Evolutionary conservation across 768 basidiomycete species (phyloP).

Genomic region (Trametes sanguinea): DNA sequence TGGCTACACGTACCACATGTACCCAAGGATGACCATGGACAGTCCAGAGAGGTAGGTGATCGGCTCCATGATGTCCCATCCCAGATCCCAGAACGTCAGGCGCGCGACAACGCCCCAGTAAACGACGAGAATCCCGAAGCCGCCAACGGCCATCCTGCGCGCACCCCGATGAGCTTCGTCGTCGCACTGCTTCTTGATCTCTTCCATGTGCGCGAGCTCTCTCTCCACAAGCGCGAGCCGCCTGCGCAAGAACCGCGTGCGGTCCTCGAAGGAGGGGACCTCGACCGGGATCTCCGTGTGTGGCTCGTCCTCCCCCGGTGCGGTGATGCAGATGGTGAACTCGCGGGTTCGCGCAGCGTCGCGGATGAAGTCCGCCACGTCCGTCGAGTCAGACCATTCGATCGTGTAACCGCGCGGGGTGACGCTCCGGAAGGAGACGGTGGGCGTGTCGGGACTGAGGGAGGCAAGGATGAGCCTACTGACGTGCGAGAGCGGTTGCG

Average conservation of each 20-base stretch:
- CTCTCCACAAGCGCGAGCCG: constrained; percentile 45
- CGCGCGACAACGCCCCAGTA: constrained; percentile 69
- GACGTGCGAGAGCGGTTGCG: constrained; percentile 68
- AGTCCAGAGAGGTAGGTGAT: constrained; percentile 67
- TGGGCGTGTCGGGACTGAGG: constrained; percentile 36
- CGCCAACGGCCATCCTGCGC: constrained; percentile 55
- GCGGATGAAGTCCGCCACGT: constrained; percentile 66
- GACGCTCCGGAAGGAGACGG: constrained; percentile 48
- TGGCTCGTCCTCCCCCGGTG: constrained; percentile 6
- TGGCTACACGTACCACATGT: constrained; percentile 46
- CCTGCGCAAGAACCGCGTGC: constrained; percentile 58
- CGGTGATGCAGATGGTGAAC: constrained; percentile 50
- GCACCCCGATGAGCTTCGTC: constrained; percentile 57
- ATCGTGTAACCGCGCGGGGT: constrained; percentile 36
- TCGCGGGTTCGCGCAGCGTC: constrained; percentile 56
- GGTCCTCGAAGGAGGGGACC: constrained; percentile 64
- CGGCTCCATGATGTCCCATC: constrained; percentile 72
- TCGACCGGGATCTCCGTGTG: constrained; percentile 46
- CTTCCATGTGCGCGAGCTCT: constrained; percentile 52
- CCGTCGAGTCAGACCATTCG: constrained; percentile 65
- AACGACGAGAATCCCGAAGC: constrained; percentile 57
- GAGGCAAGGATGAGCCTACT: constrained; percentile 55
- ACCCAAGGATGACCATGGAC: constrained; percentile 60
- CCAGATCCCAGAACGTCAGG: constrained; percentile 65
- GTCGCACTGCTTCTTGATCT: constrained; percentile 58